Percentiles rank a stretch among this genome's conserved stretches.
Conservation (phyloP, 2,329 filamentous ascomycete genomes). For the Aureobasidium sp. region DNA sequence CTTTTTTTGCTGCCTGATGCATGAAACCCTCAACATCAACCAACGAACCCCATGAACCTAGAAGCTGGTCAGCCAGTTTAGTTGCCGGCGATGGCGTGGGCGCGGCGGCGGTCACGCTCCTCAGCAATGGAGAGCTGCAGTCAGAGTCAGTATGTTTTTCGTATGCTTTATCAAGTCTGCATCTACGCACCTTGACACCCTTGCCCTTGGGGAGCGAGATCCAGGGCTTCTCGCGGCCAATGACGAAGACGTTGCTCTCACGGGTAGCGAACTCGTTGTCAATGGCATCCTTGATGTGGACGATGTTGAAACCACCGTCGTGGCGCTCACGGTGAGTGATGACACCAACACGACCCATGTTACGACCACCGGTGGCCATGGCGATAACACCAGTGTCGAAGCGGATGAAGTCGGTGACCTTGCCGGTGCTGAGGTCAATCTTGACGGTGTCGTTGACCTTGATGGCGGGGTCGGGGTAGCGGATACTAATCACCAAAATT, state of each 20-base stretch:
- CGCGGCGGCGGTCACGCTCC: conserved; percentile 96
- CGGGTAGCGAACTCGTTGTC: conserved; percentile 99
- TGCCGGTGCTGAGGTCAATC: conserved; percentile 88
- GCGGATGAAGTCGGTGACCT: conserved; percentile 96
- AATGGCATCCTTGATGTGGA: conserved; percentile 99
- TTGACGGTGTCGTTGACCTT: conserved; percentile 99
- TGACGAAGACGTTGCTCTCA: conserved; percentile 99
- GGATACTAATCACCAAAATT: conserved; percentile 62
- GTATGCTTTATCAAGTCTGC: neutral
- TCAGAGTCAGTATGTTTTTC: conserved; percentile 17
- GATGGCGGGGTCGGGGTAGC: conserved; percentile 96
- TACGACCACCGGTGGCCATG: conserved; percentile 99
- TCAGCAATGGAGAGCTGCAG: conserved; percentile 84
- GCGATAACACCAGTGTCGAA: conserved; percentile 98
- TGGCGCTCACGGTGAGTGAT: conserved; percentile 99
- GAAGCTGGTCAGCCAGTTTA: conserved; percentile 13
- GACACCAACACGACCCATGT: conserved; percentile 99
- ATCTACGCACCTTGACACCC: conserved; percentile 73
- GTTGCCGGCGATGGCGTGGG: conserved; percentile 48
- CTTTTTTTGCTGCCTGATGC: conserved; percentile 16
- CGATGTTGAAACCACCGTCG: conserved; percentile 99
- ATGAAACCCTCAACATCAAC: conserved; percentile 14
- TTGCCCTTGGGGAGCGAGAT: conserved; percentile 99
- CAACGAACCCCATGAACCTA: conserved; percentile 13
- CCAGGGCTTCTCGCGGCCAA: conserved; percentile 98